Evolutionary conservation across 1,284 basidiomycete genomes (phyloP), one percentile per base, ranked within the genome.

Genomic region (Puccinia polysora): DNA sequence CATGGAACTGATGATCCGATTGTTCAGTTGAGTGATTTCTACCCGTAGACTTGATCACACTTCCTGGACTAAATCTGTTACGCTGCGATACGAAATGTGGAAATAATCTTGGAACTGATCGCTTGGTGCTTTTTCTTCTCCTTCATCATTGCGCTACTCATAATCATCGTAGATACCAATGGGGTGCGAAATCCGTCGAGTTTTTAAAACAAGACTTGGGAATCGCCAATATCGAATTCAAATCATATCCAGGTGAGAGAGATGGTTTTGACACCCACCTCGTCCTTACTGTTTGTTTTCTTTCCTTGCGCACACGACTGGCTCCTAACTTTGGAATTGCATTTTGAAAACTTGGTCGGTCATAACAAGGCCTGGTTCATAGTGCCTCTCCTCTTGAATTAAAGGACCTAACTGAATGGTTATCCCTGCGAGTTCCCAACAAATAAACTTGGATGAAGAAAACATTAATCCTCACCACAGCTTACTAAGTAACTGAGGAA

Each of bases 1-100:
- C 65, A 69, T 69, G 65, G 65, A 1, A 69, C 53, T 10, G 25
- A 58, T 40, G 65, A 69, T 43, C 55, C 65, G 25, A 34, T 69
- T 38, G 53, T 58, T 1, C 36, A 49, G 38, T 63, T 47, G 36
- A 28, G 45, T 45, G 6, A 43, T 47, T n/a, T n/a, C n/a, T n/a
- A n/a, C n/a, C n/a, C n/a, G n/a, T n/a, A n/a, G n/a, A n/a, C n/a
- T n/a, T n/a, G n/a, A n/a, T n/a, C n/a, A n/a, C n/a, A n/a, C n/a
- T n/a, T n/a, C n/a, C n/a, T n/a, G n/a, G n/a, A n/a, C n/a, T n/a
- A n/a, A n/a, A n/a, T n/a, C n/a, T n/a, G n/a, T n/a, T n/a, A n/a
- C n/a, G n/a, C n/a, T n/a, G n/a, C n/a, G n/a, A n/a, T n/a, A n/a
- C n/a, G n/a, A 20, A 10, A 34, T 14, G 2, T 8, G 15, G 20